phyloP scores from a whole-genome alignment of 768 basidiomycete species.

The Pleurotus platypus region DNA sequence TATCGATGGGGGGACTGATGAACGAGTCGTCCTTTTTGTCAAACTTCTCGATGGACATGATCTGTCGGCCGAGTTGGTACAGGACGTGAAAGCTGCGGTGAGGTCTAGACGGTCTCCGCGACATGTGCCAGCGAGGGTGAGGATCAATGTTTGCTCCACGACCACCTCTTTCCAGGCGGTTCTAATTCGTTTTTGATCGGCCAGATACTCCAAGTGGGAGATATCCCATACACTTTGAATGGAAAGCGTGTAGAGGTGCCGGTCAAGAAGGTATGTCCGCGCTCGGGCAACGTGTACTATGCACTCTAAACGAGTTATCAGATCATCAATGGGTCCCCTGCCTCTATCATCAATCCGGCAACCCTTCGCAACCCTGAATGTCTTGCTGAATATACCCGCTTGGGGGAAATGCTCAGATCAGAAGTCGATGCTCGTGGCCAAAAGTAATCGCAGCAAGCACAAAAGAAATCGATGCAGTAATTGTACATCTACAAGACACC shows the following conservation, averaged over 20 bases:
- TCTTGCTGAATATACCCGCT: slow-evolving; percentile 54
- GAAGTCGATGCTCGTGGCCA: slow-evolving; percentile 29
- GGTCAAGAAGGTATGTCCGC: slow-evolving; percentile 59
- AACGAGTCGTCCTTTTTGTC: slow-evolving; percentile 74
- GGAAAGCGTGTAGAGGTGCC: slow-evolving; percentile 80
- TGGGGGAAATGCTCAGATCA: slow-evolving; percentile 45
- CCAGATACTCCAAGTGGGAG: slow-evolving; percentile 65
- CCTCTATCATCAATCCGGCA: slow-evolving; percentile 64
- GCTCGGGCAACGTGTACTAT: slow-evolving; percentile 13
- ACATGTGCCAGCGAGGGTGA: slow-evolving; percentile 72
- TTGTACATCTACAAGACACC: too few species aligned
- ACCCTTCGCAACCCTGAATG: slow-evolving; percentile 75
- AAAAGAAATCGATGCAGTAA: too few species aligned
- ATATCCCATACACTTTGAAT: slow-evolving; percentile 79
- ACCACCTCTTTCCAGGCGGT: slow-evolving; percentile 1
- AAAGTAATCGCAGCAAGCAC: slow-evolving; percentile 8
- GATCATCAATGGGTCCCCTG: slow-evolving; percentile 78
- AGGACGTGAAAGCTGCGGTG: slow-evolving; percentile 58
- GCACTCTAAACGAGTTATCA: slow-evolving; percentile 23
- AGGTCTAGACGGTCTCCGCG: slow-evolving; percentile 62
- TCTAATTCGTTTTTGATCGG: slow-evolving; percentile 3
- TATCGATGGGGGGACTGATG: slow-evolving; percentile 61
- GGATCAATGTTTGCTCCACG: slow-evolving; percentile 19
- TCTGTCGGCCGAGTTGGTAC: slow-evolving; percentile 49
- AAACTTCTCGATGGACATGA: slow-evolving; percentile 50